Conservation (phyloP, 768 basidiomycete genomes). For the Tricholoma flavovirens region DNA sequence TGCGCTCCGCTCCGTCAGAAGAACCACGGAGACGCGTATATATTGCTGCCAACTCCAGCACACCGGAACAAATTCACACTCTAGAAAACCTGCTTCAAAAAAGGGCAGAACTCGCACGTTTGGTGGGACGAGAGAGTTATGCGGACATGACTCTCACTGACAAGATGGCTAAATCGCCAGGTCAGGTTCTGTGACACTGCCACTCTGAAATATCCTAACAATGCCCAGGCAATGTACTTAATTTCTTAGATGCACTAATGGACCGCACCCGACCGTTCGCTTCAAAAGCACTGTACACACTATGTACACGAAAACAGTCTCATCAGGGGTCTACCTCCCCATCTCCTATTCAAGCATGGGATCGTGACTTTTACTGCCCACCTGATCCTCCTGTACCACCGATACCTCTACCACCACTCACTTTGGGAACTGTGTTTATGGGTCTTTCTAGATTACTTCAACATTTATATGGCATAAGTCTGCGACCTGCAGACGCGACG, state of each 20-base stretch:
- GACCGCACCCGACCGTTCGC: constrained; percentile 79
- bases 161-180: constrained; percentile 96
- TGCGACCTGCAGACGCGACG: constrained; percentile 61
- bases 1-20: constrained; percentile 81
- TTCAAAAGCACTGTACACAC: constrained; percentile 59
- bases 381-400: constrained; percentile 73
- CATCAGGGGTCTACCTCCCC: constrained; percentile 54
- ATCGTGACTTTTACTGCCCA: constrained; percentile 89
- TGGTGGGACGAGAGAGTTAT: constrained; percentile 84
- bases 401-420: constrained; percentile 66
- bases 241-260: constrained; percentile 79
- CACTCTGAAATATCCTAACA: constrained; percentile 1
- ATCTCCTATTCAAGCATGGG: constrained; percentile 88
- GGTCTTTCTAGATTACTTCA: constrained; percentile 87
- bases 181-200: constrained; percentile 32
- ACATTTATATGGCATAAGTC: constrained; percentile 79
- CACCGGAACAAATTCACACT: constrained; percentile 65
- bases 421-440: constrained; percentile 87
- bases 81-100: constrained; percentile 72
- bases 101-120: constrained; percentile 74
- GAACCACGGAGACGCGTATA: constrained; percentile 79
- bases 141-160: constrained; percentile 84
- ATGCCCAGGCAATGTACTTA: constrained; percentile 69
- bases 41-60: constrained; percentile 74
- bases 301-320: constrained; percentile 66